These are phyloP conservation scores for Corrigiola litoralis DNA, from an alignment of 179 eudicot species.

Conservation along the genomic window DNA sequence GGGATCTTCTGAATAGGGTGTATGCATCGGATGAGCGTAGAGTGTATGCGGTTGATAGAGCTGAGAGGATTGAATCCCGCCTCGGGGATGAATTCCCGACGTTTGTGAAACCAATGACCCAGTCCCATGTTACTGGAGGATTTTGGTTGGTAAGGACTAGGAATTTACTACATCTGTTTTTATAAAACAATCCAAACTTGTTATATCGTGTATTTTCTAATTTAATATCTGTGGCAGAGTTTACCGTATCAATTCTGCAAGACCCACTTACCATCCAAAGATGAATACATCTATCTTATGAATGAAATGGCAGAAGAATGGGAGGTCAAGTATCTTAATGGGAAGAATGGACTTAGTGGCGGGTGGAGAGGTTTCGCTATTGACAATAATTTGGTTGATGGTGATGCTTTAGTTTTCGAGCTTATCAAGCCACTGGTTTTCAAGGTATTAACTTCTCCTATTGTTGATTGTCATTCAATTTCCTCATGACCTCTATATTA, in stretches of 20 bases:
- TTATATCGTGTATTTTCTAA: no score
- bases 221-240: slow-evolving; percentile 8
- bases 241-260: slow-evolving; percentile 27
- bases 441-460: slow-evolving; percentile 6
- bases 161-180: background rate
- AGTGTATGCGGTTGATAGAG: slow-evolving; percentile 35
- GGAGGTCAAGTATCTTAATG: slow-evolving; percentile 18
- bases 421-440: slow-evolving; percentile 14
- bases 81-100: slow-evolving; percentile 34
- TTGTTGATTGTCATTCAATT: background rate
- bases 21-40: slow-evolving; percentile 20
- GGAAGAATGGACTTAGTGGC: slow-evolving; percentile 28
- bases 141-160: slow-evolving; percentile 64
- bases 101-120: slow-evolving; percentile 65
- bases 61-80: slow-evolving; percentile 26
- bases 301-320: slow-evolving; percentile 23
- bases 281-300: slow-evolving; percentile 19
- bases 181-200: no score
- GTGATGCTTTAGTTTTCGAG: slow-evolving; percentile 34
- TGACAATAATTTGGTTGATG: slow-evolving; percentile 30
- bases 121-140: slow-evolving; percentile 62
- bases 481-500: no score
- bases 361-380: slow-evolving; percentile 39
- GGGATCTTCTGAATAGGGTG: slow-evolving; percentile 15
- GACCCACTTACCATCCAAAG: slow-evolving; percentile 19